Percentiles rank a stretch among this genome's conserved stretches.
Conservation (phyloP, 495 filamentous ascomycete species). For the Aspergillus heteromorphus region DNA sequence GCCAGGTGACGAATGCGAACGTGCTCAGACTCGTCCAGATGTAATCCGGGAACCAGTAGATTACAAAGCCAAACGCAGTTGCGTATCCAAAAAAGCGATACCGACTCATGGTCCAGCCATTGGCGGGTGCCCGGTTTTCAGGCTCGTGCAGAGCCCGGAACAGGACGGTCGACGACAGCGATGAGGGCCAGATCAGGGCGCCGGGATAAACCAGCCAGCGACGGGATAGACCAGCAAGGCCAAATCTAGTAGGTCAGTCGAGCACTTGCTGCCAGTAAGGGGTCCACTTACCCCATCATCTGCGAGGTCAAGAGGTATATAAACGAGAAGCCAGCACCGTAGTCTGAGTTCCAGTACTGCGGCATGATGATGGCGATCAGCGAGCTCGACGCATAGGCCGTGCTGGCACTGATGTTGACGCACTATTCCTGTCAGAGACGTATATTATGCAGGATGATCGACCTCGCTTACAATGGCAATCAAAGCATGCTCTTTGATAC, state of each 20-base stretch:
- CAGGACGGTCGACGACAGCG: conserved; percentile 23
- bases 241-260: conserved; percentile 21
- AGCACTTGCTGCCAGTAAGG: background rate
- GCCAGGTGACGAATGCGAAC: conserved; percentile 60
- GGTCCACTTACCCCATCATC: conserved; percentile 47
- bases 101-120: conserved; percentile 51
- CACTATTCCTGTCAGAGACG: conserved; percentile 8
- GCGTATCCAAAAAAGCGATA: conserved; percentile 52
- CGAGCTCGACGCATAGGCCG: conserved; percentile 56
- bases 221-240: conserved; percentile 58
- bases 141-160: conserved; percentile 44
- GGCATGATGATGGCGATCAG: conserved; percentile 49
- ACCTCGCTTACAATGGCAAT: conserved; percentile 55
- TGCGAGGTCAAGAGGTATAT: conserved; percentile 60
- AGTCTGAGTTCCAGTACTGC: conserved; percentile 54
- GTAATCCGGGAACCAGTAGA: conserved; percentile 73
- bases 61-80: conserved; percentile 42
- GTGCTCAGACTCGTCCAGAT: conserved; percentile 62
- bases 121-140: conserved; percentile 35
- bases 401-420: conserved; percentile 27
- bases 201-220: conserved; percentile 55
- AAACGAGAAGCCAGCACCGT: conserved; percentile 58
- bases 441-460: background rate
- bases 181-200: conserved; percentile 30
- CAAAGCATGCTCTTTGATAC: conserved; percentile 64